Percentiles rank a stretch among this genome's conserved stretches.
These are phyloP conservation scores for Eimeria tenella DNA, from an alignment of 169 alveolate species.

Conservation along the genomic window DNA sequence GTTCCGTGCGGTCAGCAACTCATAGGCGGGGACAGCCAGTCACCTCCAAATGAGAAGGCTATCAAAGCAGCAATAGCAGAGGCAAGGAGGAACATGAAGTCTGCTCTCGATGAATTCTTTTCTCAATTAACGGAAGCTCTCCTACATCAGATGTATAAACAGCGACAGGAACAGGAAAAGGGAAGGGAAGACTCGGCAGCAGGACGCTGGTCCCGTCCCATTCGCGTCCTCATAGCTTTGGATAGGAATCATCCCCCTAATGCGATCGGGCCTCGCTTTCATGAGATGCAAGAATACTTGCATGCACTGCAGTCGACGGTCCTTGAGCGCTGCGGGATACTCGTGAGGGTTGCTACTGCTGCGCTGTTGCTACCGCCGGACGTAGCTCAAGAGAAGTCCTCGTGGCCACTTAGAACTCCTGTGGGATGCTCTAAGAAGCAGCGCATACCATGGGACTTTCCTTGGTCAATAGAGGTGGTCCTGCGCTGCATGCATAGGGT, in stretches of 20 bases:
- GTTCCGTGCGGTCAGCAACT: background rate
- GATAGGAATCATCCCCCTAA: conserved; percentile 72
- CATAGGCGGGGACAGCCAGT: background rate
- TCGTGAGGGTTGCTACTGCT: conserved; percentile 50
- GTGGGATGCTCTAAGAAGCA: background rate
- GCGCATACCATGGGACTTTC: conserved; percentile 25
- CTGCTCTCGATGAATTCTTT: background rate
- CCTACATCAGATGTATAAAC: background rate
- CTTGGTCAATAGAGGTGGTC: conserved; percentile 55
- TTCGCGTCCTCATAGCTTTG: conserved; percentile 33
- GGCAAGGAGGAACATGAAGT: background rate
- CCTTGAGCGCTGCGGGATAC: conserved; percentile 1
- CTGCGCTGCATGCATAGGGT: conserved; percentile 58
- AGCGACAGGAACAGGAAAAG: background rate
- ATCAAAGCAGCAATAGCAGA: conserved; percentile 40
- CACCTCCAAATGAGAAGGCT: background rate
- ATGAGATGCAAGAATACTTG: conserved; percentile 7
- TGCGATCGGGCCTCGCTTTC: conserved; percentile 48
- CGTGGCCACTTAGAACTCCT: background rate
- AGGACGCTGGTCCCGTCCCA: conserved; percentile 42
- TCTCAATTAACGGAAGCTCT: background rate
- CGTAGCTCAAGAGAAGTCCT: background rate
- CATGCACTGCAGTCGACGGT: conserved; percentile 19
- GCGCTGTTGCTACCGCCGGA: conserved; percentile 63
- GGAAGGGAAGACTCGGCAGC: background rate